Conservation (phyloP, 768 basidiomycete species). For the Lepiota venenata region DNA sequence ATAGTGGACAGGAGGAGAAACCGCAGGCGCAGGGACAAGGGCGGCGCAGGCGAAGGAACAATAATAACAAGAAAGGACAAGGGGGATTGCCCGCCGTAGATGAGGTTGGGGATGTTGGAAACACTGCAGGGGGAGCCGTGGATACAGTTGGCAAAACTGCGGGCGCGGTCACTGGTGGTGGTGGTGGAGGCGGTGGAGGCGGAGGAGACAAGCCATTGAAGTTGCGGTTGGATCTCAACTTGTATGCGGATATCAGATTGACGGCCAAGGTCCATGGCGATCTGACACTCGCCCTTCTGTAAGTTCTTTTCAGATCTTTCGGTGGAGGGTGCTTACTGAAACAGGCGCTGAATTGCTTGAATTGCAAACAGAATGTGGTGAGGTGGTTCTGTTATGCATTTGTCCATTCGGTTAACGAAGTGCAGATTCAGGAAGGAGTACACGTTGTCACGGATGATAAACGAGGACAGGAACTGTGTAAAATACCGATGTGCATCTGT, state of each 20-base stretch:
- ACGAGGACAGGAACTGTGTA: too few relatives aligned
- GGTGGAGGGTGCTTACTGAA: slow-evolving; percentile 6
- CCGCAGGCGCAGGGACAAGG: neutral
- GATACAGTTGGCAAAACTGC: neutral
- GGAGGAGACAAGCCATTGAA: slow-evolving; percentile 18
- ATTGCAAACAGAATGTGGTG: too few relatives aligned
- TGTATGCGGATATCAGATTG: slow-evolving; percentile 30
- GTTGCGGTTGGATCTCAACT: slow-evolving; percentile 28
- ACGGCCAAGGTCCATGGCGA: slow-evolving; percentile 32
- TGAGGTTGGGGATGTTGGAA: slow-evolving; percentile 15
- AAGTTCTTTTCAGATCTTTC: slow-evolving; percentile 1
- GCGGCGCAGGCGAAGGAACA: slow-evolving; percentile 12
- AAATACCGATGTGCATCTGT: too few relatives aligned
- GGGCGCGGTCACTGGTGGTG: slow-evolving; percentile 4
- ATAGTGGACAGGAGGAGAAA: neutral
- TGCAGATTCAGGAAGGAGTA: too few relatives aligned
- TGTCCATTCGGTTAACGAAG: too few relatives aligned
- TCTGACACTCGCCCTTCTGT: slow-evolving; percentile 28
- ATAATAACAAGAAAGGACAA: slow-evolving; percentile 2
- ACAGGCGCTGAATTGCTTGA: slow-evolving; percentile 12
- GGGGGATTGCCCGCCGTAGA: slow-evolving; percentile 18
- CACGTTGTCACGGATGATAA: too few relatives aligned
- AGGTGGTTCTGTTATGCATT: too few relatives aligned
- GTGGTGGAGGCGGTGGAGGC: slow-evolving; percentile 2
- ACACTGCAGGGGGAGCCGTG: neutral